phyloP scores from a whole-genome alignment of 2,329 filamentous ascomycete genomes.

The Plenodomus lindquistii region DNA sequence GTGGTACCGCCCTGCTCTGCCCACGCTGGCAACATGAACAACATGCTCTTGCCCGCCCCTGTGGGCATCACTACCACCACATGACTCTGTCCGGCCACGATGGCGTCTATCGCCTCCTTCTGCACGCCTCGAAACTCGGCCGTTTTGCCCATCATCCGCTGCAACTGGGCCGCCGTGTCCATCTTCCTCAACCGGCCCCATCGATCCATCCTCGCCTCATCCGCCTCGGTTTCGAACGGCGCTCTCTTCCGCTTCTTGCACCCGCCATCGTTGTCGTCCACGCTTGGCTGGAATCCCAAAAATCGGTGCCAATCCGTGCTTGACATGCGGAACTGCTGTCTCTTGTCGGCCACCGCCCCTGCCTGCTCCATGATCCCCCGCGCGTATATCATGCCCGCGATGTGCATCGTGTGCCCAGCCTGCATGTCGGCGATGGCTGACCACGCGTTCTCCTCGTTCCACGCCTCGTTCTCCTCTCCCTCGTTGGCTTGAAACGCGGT shows the following conservation, averaged over 20 bases:
- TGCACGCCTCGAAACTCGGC: slow-evolving; percentile 21
- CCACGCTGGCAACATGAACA: slow-evolving; percentile 33
- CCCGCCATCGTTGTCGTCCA: neutral
- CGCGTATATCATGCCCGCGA: slow-evolving; percentile 15
- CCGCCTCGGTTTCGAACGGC: slow-evolving; percentile 10
- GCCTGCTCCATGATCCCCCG: slow-evolving; percentile 14
- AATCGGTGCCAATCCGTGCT: slow-evolving; percentile 23
- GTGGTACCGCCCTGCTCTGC: slow-evolving; percentile 13
- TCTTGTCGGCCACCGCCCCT: slow-evolving; percentile 7
- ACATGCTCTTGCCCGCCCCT: slow-evolving; percentile 29
- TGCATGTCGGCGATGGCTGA: slow-evolving; percentile 5
- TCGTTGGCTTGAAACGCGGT: slow-evolving; percentile 14
- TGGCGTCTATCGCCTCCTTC: slow-evolving; percentile 20
- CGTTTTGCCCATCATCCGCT: slow-evolving; percentile 12
- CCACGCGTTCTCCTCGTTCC: slow-evolving; percentile 9
- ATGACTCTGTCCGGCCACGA: slow-evolving; percentile 18
- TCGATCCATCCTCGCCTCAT: slow-evolving; percentile 6
- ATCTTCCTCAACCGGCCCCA: slow-evolving; percentile 7
- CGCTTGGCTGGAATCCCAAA: slow-evolving; percentile 12
- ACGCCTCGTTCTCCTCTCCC: slow-evolving; percentile 14
- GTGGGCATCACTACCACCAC: slow-evolving; percentile 26
- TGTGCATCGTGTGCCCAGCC: slow-evolving; percentile 9
- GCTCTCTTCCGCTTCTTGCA: slow-evolving; percentile 7
- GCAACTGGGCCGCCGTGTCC: slow-evolving; percentile 8
- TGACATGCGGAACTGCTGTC: slow-evolving; percentile 10